A percentile compares a stretch with the other conserved stretches of the same genome.
These are phyloP conservation scores for Blastobotrys petasosporus DNA, from an alignment of 1,139 yeast genomes.

Conservation along the genomic window DNA sequence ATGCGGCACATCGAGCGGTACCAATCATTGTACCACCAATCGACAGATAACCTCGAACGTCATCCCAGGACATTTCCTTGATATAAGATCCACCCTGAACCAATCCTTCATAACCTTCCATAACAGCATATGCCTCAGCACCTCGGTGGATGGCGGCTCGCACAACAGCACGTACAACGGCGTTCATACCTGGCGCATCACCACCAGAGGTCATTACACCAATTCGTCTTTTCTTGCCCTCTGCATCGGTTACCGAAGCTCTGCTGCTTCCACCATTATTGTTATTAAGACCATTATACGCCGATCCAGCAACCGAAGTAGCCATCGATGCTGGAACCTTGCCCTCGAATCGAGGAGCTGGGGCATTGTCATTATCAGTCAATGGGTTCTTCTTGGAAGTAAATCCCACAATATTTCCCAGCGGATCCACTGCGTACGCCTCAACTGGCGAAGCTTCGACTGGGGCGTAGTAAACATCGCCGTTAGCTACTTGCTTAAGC, in stretches of 20 bases:
- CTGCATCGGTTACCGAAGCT: background rate
- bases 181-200: slow-evolving; percentile 98
- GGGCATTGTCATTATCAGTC: slow-evolving; percentile 19
- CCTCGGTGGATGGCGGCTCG: slow-evolving; percentile 81
- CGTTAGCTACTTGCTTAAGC: slow-evolving; percentile 10
- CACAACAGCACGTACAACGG: slow-evolving; percentile 90
- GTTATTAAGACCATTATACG: slow-evolving; percentile 1
- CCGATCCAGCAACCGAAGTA: slow-evolving; percentile 4
- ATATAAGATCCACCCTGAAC: slow-evolving; percentile 75
- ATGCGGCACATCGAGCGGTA: slow-evolving; percentile 86
- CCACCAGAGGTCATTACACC: slow-evolving; percentile 99
- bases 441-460: slow-evolving; percentile 34
- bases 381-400: slow-evolving; percentile 37
- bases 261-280: background rate
- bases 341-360: background rate
- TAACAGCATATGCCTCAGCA: slow-evolving; percentile 92
- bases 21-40: slow-evolving; percentile 96
- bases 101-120: slow-evolving; percentile 93
- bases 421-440: slow-evolving; percentile 54
- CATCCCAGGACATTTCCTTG: slow-evolving; percentile 81
- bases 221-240: slow-evolving; percentile 47
- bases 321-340: background rate
- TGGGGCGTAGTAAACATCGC: slow-evolving; percentile 32
- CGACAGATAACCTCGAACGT: slow-evolving; percentile 85
- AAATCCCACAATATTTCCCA: slow-evolving; percentile 56